Percentiles rank a stretch among this genome's conserved stretches.
phyloP scores from a whole-genome alignment of 2,329 filamentous ascomycete species.

The Grosmannia serpens region DNA sequence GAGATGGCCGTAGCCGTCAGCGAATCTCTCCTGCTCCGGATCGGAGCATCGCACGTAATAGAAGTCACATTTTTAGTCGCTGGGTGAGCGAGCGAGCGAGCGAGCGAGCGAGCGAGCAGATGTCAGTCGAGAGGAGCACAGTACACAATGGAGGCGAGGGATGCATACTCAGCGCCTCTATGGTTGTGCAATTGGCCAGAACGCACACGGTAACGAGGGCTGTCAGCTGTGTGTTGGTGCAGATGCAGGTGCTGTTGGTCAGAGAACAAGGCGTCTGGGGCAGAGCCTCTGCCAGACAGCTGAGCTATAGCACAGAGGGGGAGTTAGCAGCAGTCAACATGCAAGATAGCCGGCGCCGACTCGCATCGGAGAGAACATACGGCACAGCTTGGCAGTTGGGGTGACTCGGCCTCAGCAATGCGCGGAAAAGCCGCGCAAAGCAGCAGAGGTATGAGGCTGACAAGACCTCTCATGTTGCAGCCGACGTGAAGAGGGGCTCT shows the following conservation, averaged over 20 bases:
- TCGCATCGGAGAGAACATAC: not conserved
- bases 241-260: slow-evolving; percentile 6
- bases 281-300: not conserved
- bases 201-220: slow-evolving; percentile 2
- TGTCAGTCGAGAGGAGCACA: not conserved
- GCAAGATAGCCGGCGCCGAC: not conserved
- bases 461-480: not conserved
- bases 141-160: no score
- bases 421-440: not conserved
- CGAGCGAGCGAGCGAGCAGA: not conserved
- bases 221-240: slow-evolving; percentile 3
- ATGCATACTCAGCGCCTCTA: slow-evolving; percentile 3
- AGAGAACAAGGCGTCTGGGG: not conserved
- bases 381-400: not conserved
- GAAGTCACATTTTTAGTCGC: slow-evolving; percentile 14
- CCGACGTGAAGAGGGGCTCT: not conserved
- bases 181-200: slow-evolving; percentile 4
- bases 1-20: slow-evolving; percentile 18
- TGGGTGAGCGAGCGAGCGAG: not conserved
- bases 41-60: slow-evolving; percentile 14
- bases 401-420: not conserved
- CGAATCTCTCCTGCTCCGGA: slow-evolving; percentile 18
- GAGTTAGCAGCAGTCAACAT: not conserved
- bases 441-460: not conserved
- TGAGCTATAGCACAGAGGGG: not conserved